Conservation (phyloP, 1,284 basidiomycete species). For the Dichomitus squalens region DNA sequence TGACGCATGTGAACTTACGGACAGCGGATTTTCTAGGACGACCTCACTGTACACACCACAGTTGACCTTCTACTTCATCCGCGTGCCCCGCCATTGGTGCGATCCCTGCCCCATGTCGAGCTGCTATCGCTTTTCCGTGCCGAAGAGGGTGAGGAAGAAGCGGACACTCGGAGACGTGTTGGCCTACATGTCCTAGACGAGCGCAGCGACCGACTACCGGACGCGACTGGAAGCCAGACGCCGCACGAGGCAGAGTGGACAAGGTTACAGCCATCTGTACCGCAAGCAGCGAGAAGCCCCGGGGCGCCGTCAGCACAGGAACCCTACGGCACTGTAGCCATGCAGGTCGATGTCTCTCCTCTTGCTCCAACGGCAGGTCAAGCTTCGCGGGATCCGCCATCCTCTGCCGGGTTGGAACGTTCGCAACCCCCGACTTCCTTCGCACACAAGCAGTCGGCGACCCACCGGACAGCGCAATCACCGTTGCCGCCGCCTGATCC, state of each 20-base stretch:
- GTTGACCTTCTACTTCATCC: conserved; percentile 74
- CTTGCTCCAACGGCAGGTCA: neutral
- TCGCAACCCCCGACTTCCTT: neutral
- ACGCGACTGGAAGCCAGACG: conserved; percentile 4
- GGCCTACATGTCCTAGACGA: conserved; percentile 31
- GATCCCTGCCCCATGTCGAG: conserved; percentile 67
- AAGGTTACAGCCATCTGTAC: neutral
- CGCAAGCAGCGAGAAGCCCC: conserved; percentile 5
- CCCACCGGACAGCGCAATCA: neutral
- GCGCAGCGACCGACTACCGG: neutral
- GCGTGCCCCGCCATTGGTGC: conserved; percentile 72
- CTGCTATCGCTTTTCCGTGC: conserved; percentile 56
- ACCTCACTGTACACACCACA: conserved; percentile 36
- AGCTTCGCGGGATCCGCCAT: neutral
- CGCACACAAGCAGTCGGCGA: neutral
- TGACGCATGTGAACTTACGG: neutral
- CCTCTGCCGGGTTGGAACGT: neutral
- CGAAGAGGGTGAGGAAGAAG: conserved; percentile 68
- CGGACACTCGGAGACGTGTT: conserved; percentile 44
- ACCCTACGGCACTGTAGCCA: neutral
- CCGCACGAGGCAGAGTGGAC: conserved; percentile 1
- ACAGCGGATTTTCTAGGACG: conserved; percentile 7
- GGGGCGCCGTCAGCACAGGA: conserved; percentile 1
- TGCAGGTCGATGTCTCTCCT: conserved; percentile 18
- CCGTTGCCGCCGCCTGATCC: conserved; percentile 21